Evolutionary conservation across 2,329 filamentous ascomycete genomes (phyloP).

Genomic region (Gnomoniopsis smithogilvyi): DNA sequence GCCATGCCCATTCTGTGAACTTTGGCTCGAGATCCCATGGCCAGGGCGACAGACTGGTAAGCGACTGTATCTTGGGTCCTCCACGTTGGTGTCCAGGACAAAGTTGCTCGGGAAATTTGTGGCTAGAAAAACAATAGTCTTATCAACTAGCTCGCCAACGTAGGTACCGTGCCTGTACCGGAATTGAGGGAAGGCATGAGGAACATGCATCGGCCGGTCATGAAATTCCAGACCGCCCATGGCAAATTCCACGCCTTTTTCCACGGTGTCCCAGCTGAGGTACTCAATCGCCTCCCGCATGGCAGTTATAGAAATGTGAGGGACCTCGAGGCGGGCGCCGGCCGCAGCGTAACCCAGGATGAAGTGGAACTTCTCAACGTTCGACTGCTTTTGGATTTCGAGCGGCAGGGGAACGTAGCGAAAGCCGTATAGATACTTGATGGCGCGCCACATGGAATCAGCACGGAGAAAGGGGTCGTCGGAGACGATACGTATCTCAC

Average conservation of each 20-base stretch:
- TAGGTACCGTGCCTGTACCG: conserved; percentile 36
- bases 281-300: conserved; percentile 56
- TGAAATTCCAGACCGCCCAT: conserved; percentile 31
- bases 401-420: conserved; percentile 27
- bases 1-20: neutral
- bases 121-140: conserved; percentile 46
- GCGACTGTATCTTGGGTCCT: conserved; percentile 25
- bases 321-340: conserved; percentile 55
- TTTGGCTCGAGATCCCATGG: neutral
- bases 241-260: conserved; percentile 58
- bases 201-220: conserved; percentile 7
- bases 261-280: conserved; percentile 61
- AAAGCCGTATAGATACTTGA: conserved; percentile 56
- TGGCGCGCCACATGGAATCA: conserved; percentile 54
- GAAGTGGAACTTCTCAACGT: conserved; percentile 38
- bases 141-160: conserved; percentile 43
- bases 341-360: conserved; percentile 64
- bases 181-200: conserved; percentile 20
- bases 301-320: conserved; percentile 53
- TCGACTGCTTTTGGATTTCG: conserved; percentile 9
- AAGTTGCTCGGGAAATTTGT: conserved; percentile 51
- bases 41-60: conserved; percentile 18
- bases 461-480: conserved; percentile 51
- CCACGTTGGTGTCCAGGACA: conserved; percentile 42
- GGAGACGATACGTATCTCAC: conserved; percentile 42